Conservation (phyloP, 331 rosid species). For the Arachis monticola region DNA sequence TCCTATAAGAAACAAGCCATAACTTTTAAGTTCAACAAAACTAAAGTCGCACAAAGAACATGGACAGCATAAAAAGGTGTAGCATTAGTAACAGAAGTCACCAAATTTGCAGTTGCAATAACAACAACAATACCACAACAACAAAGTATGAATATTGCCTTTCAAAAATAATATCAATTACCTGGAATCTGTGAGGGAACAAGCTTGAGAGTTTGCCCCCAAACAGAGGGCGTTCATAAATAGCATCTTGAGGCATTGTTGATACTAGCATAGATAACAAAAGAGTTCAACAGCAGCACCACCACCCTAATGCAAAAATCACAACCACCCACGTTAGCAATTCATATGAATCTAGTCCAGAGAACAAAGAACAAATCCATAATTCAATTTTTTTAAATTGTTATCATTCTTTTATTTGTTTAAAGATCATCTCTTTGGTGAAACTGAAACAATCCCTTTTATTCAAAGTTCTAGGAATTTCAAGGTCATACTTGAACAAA, state of each 20-base stretch:
- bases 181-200: slow-evolving; percentile 76
- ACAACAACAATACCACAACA: not conserved
- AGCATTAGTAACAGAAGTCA: no score
- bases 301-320: slow-evolving; percentile 18
- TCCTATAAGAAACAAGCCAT: slow-evolving; percentile 57
- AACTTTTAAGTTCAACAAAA: slow-evolving; percentile 10
- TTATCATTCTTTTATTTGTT: no score
- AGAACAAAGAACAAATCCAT: not conserved
- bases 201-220: slow-evolving; percentile 68
- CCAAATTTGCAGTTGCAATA: no score
- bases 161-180: slow-evolving; percentile 15
- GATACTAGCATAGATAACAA: not conserved
- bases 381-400: no score
- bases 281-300: not conserved
- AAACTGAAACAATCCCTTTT: no score
- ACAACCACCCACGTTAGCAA: slow-evolving; percentile 15
- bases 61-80: not conserved
- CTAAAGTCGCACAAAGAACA: not conserved
- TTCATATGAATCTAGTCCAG: not conserved
- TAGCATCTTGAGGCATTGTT: slow-evolving; percentile 53
- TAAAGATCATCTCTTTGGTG: no score
- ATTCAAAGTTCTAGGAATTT: not conserved
- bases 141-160: not conserved
- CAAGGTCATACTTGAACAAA: not conserved
- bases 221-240: slow-evolving; percentile 56